Evolutionary conservation across 2,329 filamentous ascomycete genomes (phyloP), one percentile per base, ranked within the genome.

Genomic region (Colletotrichum ledebouriae): DNA sequence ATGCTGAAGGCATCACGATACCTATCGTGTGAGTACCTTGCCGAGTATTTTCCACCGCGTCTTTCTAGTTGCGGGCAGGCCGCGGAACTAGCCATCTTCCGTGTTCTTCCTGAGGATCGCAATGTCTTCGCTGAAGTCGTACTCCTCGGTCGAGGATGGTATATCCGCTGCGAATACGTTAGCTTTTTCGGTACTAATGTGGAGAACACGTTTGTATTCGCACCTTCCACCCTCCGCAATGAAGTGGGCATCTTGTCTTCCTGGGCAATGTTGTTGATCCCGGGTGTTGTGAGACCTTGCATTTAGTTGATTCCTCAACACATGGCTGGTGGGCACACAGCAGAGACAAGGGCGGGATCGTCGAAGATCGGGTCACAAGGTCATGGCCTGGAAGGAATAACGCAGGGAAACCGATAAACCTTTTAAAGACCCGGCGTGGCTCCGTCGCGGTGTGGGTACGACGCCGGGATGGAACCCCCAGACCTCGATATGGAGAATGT

Each of bases 11-110:
- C n/a, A n/a, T n/a, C n/a, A n/a, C n/a, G n/a, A n/a, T n/a, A n/a
- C n/a, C n/a, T 76, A 79, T 37, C 65, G 29, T 7, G 65, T 59
- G 5, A 68, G 15, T 22, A 68, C 65, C 55, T 34, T 59, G 4
- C 34, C 47, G 3, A 68, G 47, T 1, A 68, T 47, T 37, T 59
- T 68, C 22, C 41, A 47, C 9, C 20, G 39, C 1, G 53, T 42
- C 55, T 44, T 33, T 4, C 29, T 50, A 2, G 9, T 55, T 7
- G 60, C 42, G 3, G 65, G 65, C 2, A 68, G 39, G 11, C 65
- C 65, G n/a, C 22, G 53, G 10, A 68, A 68, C 25, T 53, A 47
- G 1, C 60, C 65, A 5, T 68, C 63, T 29, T 68, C 60, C 7
- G 53, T 50, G 13, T 59, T 56, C 22, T 59, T 58, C 0, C 41